phyloP scores from a whole-genome alignment of 768 basidiomycete genomes.

The Agrocybe pediades region DNA sequence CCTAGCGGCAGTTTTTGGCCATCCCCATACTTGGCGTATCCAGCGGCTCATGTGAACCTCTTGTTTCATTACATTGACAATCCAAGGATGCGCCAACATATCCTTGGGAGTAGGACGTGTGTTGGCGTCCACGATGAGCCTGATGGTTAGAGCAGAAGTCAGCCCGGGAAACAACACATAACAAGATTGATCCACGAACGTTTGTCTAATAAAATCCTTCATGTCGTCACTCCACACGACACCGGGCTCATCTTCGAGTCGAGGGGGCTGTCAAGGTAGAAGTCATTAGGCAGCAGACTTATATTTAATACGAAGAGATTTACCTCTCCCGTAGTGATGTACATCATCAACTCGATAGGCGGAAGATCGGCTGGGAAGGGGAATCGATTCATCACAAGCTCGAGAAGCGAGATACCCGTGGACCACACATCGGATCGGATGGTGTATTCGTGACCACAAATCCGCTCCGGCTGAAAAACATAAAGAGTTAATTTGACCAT shows the following conservation, averaged over 20 bases:
- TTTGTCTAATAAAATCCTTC: slow-evolving; percentile 88
- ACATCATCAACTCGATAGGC: slow-evolving; percentile 92
- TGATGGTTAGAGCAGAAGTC: slow-evolving; percentile 30
- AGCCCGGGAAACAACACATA: background rate
- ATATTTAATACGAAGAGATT: slow-evolving; percentile 22
- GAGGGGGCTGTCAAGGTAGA: slow-evolving; percentile 62
- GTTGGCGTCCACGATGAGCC: slow-evolving; percentile 68
- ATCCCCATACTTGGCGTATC: slow-evolving; percentile 85
- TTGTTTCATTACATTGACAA: slow-evolving; percentile 71
- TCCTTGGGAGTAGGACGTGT: slow-evolving; percentile 81
- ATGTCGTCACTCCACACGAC: slow-evolving; percentile 78
- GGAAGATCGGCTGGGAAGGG: slow-evolving; percentile 92
- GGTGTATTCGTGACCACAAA: slow-evolving; percentile 88
- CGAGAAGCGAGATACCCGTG: slow-evolving; percentile 90
- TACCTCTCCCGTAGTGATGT: slow-evolving; percentile 82
- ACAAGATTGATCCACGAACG: slow-evolving; percentile 51
- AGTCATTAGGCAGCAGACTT: background rate
- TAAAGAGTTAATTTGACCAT: slow-evolving; percentile 7
- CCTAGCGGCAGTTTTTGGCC: slow-evolving; percentile 51
- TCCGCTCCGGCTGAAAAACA: slow-evolving; percentile 84
- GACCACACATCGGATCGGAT: slow-evolving; percentile 99
- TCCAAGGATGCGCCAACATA: slow-evolving; percentile 85
- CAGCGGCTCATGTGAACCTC: slow-evolving; percentile 89
- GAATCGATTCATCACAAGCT: slow-evolving; percentile 92
- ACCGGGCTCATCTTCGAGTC: slow-evolving; percentile 73